These are phyloP conservation scores for Adansonia gregorii DNA, from an alignment of 441 rosid genomes.

Conservation along the genomic window DNA sequence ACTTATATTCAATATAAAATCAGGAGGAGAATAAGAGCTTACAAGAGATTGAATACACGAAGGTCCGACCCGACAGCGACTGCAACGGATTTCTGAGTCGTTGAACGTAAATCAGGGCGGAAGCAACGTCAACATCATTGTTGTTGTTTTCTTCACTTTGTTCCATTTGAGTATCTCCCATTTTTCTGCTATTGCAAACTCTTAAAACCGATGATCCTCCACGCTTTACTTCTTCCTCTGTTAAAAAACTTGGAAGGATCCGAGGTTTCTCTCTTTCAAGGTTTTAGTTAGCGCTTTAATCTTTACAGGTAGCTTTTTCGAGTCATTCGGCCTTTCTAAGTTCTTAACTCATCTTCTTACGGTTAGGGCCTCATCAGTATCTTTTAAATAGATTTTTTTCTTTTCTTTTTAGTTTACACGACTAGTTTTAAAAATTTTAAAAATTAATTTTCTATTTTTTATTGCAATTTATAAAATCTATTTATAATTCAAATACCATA, in stretches of 20 bases:
- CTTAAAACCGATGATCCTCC: slow-evolving; percentile 43
- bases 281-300: slow-evolving; percentile 18
- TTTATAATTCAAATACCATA: too few relatives aligned
- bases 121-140: slow-evolving; percentile 67
- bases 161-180: slow-evolving; percentile 42
- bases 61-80: slow-evolving; percentile 89
- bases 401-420: too few relatives aligned
- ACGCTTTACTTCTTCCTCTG: slow-evolving; percentile 27
- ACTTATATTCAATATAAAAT: background rate
- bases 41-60: slow-evolving; percentile 76
- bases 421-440: too few relatives aligned
- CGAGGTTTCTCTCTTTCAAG: slow-evolving; percentile 27
- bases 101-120: slow-evolving; percentile 72
- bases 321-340: background rate
- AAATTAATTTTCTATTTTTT: too few relatives aligned
- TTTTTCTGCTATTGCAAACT: background rate
- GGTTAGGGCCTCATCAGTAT: background rate
- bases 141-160: slow-evolving; percentile 44
- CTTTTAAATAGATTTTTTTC: too few relatives aligned
- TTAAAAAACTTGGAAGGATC: background rate
- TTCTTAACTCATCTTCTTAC: background rate
- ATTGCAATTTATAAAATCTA: too few relatives aligned
- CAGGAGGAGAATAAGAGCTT: slow-evolving; percentile 24
- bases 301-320: background rate
- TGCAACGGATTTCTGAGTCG: slow-evolving; percentile 62